Base-by-base conservation (phyloP, 2,329 filamentous ascomycete genomes). In the Cercospora nicotianae region DNA sequence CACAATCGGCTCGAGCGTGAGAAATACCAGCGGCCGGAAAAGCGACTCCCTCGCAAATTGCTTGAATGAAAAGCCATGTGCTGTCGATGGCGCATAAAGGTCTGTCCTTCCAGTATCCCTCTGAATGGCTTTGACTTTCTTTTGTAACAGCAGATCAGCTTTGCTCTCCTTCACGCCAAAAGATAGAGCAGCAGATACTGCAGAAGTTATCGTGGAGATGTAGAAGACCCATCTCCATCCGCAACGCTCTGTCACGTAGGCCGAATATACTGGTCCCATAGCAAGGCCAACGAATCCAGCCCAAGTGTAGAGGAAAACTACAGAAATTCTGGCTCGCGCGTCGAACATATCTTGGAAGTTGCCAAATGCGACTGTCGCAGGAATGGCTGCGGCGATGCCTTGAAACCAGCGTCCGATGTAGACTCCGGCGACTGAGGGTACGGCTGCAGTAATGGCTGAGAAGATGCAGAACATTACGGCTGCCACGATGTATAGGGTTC, bases 331-430 rank as follows among this genome's bases (percentile, higher is more conserved):
- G 13, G 75, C 76, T 42, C 78, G 75, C 1, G 79, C 77, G 65
- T 82, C 80, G 74, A 80, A 84, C 75, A 85, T 80, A 67, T 85
- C 83, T 62, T 85, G 82, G 45, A 84, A 79, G 60, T 80, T 83
- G 3, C 83, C 83, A 0, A 81, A 80, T 7, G 82, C 80, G 3
- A 85, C 81, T 13, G 81, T 81, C 0, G 81, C 79, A 1, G 83
- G 83, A 3, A 84, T 79, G 0, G 83, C 82, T 2, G 82, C 83
- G 6, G 82, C 75, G 4, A 83, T 68, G 0, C 83, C 83, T 9
- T 80, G 79, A 10, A 82, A 48, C 48, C 83, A 78, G 6, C 83
- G 79, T 33, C 83, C 82, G 3, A 81, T 36, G 26, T 80, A 74
- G 0, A 81, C 78, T 0, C 75, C 79, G 1, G 76, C 68, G 3